These are phyloP conservation scores for Vachellia collinsii DNA, from an alignment of 306 rosid genomes.

Conservation along the genomic window DNA sequence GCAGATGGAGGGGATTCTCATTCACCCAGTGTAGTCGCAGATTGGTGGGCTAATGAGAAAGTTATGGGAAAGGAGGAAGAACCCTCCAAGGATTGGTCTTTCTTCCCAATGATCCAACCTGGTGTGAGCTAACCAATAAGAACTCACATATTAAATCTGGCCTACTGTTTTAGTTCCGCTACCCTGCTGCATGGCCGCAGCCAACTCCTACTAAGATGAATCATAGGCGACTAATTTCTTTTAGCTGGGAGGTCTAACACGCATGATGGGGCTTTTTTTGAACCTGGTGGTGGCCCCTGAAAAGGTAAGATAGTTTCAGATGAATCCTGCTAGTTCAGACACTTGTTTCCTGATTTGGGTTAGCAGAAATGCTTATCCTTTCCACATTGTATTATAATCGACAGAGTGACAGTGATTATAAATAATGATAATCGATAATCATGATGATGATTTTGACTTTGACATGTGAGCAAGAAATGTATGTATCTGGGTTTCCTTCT, in stretches of 20 bases:
- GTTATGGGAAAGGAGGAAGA: constrained; percentile 60
- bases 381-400: constrained; percentile 37
- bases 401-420: constrained; percentile 22
- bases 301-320: constrained; percentile 30
- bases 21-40: constrained; percentile 53
- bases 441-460: constrained; percentile 26
- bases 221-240: constrained; percentile 35
- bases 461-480: neutral
- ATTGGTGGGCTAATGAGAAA: constrained; percentile 95
- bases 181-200: constrained; percentile 29
- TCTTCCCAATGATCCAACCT: constrained; percentile 79
- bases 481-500: neutral
- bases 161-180: constrained; percentile 38
- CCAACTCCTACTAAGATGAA: constrained; percentile 35
- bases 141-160: constrained; percentile 25
- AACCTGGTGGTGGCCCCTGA: constrained; percentile 35
- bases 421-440: constrained; percentile 24
- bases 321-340: constrained; percentile 28
- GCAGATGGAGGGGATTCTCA: constrained; percentile 76
- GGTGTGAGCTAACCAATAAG: constrained; percentile 52
- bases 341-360: constrained; percentile 27
- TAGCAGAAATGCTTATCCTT: constrained; percentile 35
- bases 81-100: constrained; percentile 69
- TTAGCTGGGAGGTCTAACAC: constrained; percentile 41
- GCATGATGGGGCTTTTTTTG: constrained; percentile 47